A percentile compares a stretch with the other conserved stretches of the same genome.
phyloP scores from a whole-genome alignment of 73 alveolate species.

The Uronychia setigera region DNA sequence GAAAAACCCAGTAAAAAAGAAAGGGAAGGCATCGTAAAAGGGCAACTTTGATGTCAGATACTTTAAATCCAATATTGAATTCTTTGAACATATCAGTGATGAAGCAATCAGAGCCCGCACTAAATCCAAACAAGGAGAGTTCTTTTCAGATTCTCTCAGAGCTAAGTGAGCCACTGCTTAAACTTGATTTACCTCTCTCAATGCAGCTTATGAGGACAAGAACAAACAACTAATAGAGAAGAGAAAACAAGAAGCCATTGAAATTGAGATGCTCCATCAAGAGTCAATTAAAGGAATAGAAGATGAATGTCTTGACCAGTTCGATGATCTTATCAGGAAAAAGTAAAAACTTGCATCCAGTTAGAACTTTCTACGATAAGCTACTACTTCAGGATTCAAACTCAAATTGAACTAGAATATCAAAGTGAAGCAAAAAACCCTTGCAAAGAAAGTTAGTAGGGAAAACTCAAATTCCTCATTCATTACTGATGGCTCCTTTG shows the following conservation, averaged over 20 bases:
- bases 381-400: neutral
- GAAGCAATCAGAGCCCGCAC: neutral
- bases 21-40: neutral
- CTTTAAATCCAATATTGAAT: neutral
- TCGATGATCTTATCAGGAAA: no score
- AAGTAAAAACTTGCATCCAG: no score
- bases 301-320: no score
- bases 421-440: no score
- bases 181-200: neutral
- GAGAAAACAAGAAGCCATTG: neutral
- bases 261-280: no score
- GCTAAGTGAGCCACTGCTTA: neutral
- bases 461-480: no score
- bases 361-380: no score
- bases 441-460: no score
- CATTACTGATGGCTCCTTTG: no score
- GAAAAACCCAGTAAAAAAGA: neutral
- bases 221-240: neutral
- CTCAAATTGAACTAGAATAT: no score
- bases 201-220: neutral
- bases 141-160: neutral
- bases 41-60: constrained; percentile 1
- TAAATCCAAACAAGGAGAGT: no score
- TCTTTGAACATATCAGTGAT: neutral
- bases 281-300: no score